These are phyloP conservation scores for Craterostigma plantagineum DNA, from an alignment of 257 asterid genomes.

Conservation along the genomic window DNA sequence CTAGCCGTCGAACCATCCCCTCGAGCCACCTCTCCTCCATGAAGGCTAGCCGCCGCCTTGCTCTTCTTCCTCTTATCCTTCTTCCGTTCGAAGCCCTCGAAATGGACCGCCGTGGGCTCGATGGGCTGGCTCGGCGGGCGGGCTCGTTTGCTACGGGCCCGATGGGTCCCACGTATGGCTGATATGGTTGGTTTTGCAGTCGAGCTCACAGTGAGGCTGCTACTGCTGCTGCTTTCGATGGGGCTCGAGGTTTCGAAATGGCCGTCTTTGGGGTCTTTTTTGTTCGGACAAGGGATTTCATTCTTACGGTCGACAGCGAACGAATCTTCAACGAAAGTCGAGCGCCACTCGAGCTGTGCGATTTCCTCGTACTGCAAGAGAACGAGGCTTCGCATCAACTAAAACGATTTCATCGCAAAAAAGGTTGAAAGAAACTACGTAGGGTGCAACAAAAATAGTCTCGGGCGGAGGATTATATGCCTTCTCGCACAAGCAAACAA, in stretches of 20 bases:
- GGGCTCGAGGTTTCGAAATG: slow-evolving; percentile 60
- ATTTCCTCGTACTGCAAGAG: slow-evolving; percentile 65
- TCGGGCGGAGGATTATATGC: too few species aligned
- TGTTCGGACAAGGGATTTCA: slow-evolving; percentile 19
- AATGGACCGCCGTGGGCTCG: slow-evolving; percentile 18
- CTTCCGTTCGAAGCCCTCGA: slow-evolving; percentile 17
- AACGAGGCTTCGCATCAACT: too few species aligned
- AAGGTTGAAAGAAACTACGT: too few species aligned
- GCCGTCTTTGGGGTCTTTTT: slow-evolving; percentile 14
- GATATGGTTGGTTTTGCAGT: slow-evolving; percentile 42
- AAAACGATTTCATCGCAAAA: too few species aligned
- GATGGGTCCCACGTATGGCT: slow-evolving; percentile 47
- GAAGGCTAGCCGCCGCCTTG: slow-evolving; percentile 11
- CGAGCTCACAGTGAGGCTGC: too few species aligned
- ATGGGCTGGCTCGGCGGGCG: slow-evolving; percentile 44
- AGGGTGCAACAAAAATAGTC: too few species aligned
- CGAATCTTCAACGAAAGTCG: slow-evolving; percentile 70
- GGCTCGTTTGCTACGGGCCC: slow-evolving; percentile 87
- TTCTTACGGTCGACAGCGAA: slow-evolving; percentile 50
- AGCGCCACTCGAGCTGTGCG: slow-evolving; percentile 48
- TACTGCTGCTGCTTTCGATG: slow-evolving; percentile 72
- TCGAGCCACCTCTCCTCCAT: neutral
- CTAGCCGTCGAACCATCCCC: too few species aligned
- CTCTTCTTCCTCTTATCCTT: slow-evolving; percentile 46
- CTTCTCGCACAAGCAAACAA: too few species aligned